phyloP scores from a whole-genome alignment of 2,329 filamentous ascomycete species.

The Neopestalotiopsis sp. region DNA sequence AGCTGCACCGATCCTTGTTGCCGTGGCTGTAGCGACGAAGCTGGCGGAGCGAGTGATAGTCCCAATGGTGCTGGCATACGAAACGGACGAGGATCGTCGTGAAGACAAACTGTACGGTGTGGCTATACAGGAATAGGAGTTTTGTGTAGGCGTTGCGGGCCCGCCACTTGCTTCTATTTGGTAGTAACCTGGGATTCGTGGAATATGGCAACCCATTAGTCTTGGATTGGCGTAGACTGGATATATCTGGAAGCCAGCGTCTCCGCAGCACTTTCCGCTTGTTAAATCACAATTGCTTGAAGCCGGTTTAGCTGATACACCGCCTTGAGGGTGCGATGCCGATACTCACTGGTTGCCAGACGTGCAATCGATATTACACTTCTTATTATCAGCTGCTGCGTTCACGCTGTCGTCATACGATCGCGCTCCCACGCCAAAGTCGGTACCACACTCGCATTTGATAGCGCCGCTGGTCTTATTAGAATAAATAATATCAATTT shows the following conservation, averaged over 20 bases:
- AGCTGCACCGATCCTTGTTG: not conserved
- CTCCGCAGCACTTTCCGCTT: not conserved
- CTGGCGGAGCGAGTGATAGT: conserved; percentile 5
- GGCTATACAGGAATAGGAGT: not conserved
- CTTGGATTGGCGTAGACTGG: conserved; percentile 14
- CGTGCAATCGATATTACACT: not conserved
- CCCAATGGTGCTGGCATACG: not conserved
- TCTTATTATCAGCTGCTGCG: not conserved
- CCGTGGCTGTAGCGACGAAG: conserved; percentile 2
- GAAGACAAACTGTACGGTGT: conserved; percentile 1
- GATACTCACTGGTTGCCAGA: not conserved
- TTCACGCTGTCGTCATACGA: conserved; percentile 11
- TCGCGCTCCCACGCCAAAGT: conserved; percentile 1
- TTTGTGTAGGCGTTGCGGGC: not conserved
- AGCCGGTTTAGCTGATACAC: not conserved
- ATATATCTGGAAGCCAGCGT: not conserved
- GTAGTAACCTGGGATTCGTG: conserved; percentile 10
- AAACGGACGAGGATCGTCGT: not conserved
- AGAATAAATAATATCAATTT: not conserved
- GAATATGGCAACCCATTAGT: conserved; percentile 12
- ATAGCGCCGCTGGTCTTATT: not conserved
- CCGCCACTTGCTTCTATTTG: not conserved
- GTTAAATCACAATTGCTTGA: not conserved
- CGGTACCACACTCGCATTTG: conserved; percentile 4
- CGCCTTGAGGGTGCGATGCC: not conserved